A percentile compares a stretch with the other conserved stretches of the same genome.
These are phyloP conservation scores for Solidago caesia DNA, from an alignment of 129 eudicot genomes.

Conservation along the genomic window DNA sequence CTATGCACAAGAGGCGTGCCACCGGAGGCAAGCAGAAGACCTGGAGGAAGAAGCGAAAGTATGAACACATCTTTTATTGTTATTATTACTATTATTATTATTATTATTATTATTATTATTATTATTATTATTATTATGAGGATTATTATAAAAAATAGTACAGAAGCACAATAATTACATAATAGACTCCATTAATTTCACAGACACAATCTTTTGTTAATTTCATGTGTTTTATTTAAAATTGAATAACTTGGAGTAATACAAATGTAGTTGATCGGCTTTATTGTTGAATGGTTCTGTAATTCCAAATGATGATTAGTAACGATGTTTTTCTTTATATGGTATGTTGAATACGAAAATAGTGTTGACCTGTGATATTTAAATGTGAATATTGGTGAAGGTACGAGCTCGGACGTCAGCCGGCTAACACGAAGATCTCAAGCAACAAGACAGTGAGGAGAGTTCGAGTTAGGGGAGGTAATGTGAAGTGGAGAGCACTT, in stretches of 20 bases:
- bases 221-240: too few relatives aligned
- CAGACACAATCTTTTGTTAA: too few relatives aligned
- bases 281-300: neutral
- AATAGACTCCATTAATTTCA: too few relatives aligned
- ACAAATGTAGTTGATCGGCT: neutral
- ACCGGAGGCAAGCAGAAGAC: constrained; percentile 36
- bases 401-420: constrained; percentile 41
- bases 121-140: too few relatives aligned
- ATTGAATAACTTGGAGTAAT: too few relatives aligned
- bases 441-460: constrained; percentile 41
- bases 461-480: constrained; percentile 34
- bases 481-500: constrained; percentile 38
- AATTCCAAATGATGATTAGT: neutral
- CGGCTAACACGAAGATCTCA: constrained; percentile 37
- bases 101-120: neutral
- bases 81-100: neutral
- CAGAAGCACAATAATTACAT: too few relatives aligned
- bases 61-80: neutral
- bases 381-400: neutral
- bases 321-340: too few relatives aligned
- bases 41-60: constrained; percentile 40
- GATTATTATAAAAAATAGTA: too few relatives aligned
- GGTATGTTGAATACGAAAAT: neutral
- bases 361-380: neutral
- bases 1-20: constrained; percentile 34